Evolutionary conservation across 768 basidiomycete genomes (phyloP).

Genomic region (Trametes sanguinea): DNA sequence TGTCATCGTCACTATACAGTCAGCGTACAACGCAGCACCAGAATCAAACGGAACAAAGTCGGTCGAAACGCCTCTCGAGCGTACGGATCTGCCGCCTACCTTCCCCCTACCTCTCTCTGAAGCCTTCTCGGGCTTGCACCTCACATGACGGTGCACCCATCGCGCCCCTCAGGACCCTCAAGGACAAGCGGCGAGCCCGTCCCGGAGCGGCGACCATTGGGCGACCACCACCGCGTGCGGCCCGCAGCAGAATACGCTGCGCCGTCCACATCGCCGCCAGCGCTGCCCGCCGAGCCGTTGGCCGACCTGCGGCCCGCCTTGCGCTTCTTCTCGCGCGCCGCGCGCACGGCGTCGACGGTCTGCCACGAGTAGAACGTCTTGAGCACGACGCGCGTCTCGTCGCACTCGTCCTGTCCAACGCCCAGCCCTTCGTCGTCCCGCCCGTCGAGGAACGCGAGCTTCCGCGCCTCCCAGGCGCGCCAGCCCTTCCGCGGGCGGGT

Average conservation of each 20-base stretch:
- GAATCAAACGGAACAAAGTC: neutral
- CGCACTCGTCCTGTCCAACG: constrained; percentile 81
- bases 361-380: constrained; percentile 90
- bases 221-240: constrained; percentile 52
- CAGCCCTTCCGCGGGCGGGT: constrained; percentile 75
- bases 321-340: constrained; percentile 65
- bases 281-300: constrained; percentile 38
- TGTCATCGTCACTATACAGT: constrained; percentile 14
- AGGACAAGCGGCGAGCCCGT: constrained; percentile 51
- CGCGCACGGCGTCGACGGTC: constrained; percentile 75
- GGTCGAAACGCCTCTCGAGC: neutral
- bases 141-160: constrained; percentile 73
- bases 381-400: constrained; percentile 66
- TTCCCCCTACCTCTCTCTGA: neutral
- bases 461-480: constrained; percentile 72
- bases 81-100: neutral
- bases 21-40: constrained; percentile 12
- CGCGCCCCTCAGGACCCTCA: constrained; percentile 43
- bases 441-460: constrained; percentile 69
- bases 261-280: constrained; percentile 24
- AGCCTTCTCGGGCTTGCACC: neutral
- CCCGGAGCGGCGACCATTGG: constrained; percentile 50
- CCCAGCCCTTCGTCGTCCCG: constrained; percentile 67
- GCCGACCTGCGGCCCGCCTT: constrained; percentile 49
- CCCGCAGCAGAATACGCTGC: constrained; percentile 21